phyloP scores from a whole-genome alignment of 2,329 filamentous ascomycete species.

The Colletotrichum noveboracense region DNA sequence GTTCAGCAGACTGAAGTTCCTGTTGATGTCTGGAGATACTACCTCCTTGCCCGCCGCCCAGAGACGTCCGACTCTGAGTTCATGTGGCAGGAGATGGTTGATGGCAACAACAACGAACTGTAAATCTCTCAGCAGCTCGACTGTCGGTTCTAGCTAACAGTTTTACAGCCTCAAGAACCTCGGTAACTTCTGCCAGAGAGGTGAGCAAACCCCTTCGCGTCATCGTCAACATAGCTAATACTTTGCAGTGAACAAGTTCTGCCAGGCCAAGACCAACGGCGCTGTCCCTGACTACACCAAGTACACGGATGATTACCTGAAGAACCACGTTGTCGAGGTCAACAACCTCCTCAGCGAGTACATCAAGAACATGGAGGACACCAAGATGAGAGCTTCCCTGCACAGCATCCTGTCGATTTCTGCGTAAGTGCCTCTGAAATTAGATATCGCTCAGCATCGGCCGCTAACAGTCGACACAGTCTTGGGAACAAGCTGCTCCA shows the following conservation, averaged over 20 bases:
- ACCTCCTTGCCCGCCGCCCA: conserved; percentile 83
- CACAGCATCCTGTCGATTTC: conserved; percentile 72
- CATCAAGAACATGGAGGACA: conserved; percentile 70
- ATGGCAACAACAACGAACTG: conserved; percentile 89
- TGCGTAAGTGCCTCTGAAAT: conserved; percentile 30
- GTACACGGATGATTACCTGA: conserved; percentile 61
- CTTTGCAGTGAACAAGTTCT: conserved; percentile 64
- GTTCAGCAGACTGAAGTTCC: conserved; percentile 86
- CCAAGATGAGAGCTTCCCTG: conserved; percentile 73
- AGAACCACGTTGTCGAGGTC: conserved; percentile 64
- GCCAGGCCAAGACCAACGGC: conserved; percentile 76
- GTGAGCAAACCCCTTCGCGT: not conserved
- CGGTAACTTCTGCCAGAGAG: conserved; percentile 75
- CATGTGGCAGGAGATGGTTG: conserved; percentile 84
- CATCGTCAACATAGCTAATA: not conserved
- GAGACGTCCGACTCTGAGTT: conserved; percentile 90
- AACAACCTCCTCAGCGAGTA: conserved; percentile 73
- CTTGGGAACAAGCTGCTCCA: conserved; percentile 57
- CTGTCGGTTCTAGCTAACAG: not conserved
- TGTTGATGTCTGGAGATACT: conserved; percentile 92
- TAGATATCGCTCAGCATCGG: not conserved
- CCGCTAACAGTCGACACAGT: conserved; percentile 16
- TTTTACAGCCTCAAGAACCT: conserved; percentile 62
- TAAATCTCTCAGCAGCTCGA: not conserved
- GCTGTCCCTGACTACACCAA: conserved; percentile 67